Base-by-base conservation (phyloP, 2,329 filamentous ascomycete genomes). In the Cercospora canescens region DNA sequence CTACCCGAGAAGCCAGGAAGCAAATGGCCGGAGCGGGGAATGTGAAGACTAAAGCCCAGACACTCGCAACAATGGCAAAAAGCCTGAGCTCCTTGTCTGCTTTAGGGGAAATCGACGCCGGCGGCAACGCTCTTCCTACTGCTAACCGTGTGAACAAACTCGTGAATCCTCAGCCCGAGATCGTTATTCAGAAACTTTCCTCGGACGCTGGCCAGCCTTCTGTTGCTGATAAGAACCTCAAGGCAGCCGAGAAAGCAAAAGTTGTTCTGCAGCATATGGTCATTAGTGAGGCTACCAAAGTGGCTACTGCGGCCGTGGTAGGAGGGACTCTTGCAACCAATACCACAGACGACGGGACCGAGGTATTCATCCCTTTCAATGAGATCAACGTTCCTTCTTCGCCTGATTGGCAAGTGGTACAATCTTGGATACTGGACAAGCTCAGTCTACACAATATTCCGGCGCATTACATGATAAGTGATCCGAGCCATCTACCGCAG, bases 371-470 rank as follows among this genome's bases (percentile, higher is more conserved):
- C 5, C 57, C 58, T 7, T 65, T 61, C 58, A 61, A 61, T 21
- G 63, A 66, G 41, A 54, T 63, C 37, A 54, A 63, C 24, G 21
- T 60, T 5, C 64, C 60, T 12, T 24, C 35, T 7, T 63, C 54
- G 11, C 26, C 55, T 6, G 64, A 66, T 16, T 63, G 60, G 64
- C 37, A 60, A 24, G 24, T 56, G 3, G 64, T 66, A 2, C 60
- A 60, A n/a, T 39, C 56, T 2, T 68, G 63, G 66, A 60, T 68
- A 28, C 34, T 60, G 26, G 59, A 66, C 60, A 66, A 37, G 21
- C 60, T 68, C 12, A 39, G 24, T 14, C 26, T 68, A 21, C 30
- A 52, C 28, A 60, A 68, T n/a, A 63, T 66, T 18, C 63, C 66
- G 7, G 59, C 66, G 4, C 60, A 68, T 21, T 63, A 66, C 48